phyloP scores from a whole-genome alignment of 1,284 basidiomycete genomes.

The Cryptococcus deneoformans region DNA sequence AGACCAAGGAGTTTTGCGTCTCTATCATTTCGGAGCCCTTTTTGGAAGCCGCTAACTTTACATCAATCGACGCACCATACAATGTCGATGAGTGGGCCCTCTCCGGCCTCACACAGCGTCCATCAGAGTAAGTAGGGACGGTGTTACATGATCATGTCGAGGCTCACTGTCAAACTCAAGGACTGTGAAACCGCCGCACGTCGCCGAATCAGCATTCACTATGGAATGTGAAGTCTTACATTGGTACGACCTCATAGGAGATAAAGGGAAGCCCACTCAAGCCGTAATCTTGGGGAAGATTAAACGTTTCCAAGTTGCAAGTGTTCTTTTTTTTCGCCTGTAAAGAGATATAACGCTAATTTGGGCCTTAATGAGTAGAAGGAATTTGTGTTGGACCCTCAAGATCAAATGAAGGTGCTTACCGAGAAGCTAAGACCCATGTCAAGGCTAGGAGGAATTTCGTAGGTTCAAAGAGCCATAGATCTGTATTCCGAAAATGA shows the following conservation, averaged over 20 bases:
- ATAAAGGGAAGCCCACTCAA: slow-evolving; percentile 51
- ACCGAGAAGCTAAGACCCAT: slow-evolving; percentile 59
- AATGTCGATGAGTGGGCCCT: slow-evolving; percentile 69
- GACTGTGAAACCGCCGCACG: slow-evolving; percentile 61
- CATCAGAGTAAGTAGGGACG: slow-evolving; percentile 55
- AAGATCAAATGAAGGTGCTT: slow-evolving; percentile 35
- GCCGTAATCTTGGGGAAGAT: slow-evolving; percentile 65
- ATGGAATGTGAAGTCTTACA: slow-evolving; percentile 69
- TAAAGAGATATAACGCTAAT: neutral
- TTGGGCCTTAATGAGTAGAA: slow-evolving; percentile 51
- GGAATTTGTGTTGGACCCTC: slow-evolving; percentile 57
- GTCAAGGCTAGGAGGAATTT: slow-evolving; percentile 62
- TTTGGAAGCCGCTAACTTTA: slow-evolving; percentile 67
- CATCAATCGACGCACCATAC: slow-evolving; percentile 63
- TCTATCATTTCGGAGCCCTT: slow-evolving; percentile 74
- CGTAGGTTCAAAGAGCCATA: slow-evolving; percentile 50
- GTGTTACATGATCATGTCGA: neutral
- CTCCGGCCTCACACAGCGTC: slow-evolving; percentile 63
- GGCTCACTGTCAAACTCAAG: slow-evolving; percentile 7
- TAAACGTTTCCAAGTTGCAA: slow-evolving; percentile 59
- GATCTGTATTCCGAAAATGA: neutral
- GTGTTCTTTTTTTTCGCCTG: slow-evolving; percentile 8
- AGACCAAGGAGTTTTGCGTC: slow-evolving; percentile 67
- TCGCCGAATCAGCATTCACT: slow-evolving; percentile 66
- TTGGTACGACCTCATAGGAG: slow-evolving; percentile 57